Evolutionary conservation across 441 rosid genomes (phyloP).

Genomic region (Adansonia rubrostipa): DNA sequence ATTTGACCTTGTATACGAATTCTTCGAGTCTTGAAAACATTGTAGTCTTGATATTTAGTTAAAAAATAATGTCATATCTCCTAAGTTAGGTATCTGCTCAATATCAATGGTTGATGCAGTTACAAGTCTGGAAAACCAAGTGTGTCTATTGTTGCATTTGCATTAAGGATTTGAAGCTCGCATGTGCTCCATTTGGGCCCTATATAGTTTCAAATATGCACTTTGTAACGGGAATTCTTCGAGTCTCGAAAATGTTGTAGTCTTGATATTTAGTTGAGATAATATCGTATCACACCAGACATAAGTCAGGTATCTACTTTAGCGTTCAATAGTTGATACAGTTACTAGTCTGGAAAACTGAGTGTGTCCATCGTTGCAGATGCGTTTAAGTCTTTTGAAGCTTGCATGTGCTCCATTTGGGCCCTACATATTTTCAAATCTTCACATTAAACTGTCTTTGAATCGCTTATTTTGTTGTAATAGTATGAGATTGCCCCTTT

Average conservation of each 20-base stretch:
- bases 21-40: background rate
- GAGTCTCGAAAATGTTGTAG: background rate
- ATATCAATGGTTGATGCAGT: background rate
- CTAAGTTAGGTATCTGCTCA: background rate
- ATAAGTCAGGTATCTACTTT: conserved; percentile 71
- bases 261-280: background rate
- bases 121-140: background rate
- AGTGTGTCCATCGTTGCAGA: conserved; percentile 77
- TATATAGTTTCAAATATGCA: conserved; percentile 27
- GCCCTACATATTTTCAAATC: conserved; percentile 33
- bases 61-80: background rate
- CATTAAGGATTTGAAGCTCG: conserved; percentile 41
- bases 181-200: conserved; percentile 85
- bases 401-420: conserved; percentile 82
- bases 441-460: background rate
- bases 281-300: conserved; percentile 42
- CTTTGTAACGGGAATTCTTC: background rate
- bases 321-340: conserved; percentile 51
- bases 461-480: background rate
- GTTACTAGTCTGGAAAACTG: conserved; percentile 79
- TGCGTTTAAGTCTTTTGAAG: conserved; percentile 37
- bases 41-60: conserved; percentile 7
- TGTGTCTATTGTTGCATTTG: background rate
- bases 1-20: no score
- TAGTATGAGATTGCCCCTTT: background rate